Conservation (phyloP, 2,329 filamentous ascomycete species). For the Orbilia ellipsospora region DNA sequence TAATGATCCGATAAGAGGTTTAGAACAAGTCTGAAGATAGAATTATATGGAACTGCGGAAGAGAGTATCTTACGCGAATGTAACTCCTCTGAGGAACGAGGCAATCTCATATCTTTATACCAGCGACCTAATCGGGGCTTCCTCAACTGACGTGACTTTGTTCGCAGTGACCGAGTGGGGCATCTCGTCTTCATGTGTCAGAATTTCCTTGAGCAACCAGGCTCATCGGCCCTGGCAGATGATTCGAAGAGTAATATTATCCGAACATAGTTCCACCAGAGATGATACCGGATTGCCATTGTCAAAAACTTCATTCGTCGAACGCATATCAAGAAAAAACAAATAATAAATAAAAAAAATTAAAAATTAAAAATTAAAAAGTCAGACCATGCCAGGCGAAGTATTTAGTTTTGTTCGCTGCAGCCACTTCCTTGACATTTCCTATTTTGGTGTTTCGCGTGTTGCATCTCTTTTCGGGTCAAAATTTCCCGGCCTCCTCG, state of each 20-base stretch:
- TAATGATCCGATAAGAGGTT: background rate
- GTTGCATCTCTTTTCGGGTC: constrained; percentile 19
- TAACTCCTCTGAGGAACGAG: too few species aligned
- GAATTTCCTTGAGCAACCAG: background rate
- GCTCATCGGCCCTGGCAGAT: background rate
- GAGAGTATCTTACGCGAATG: too few species aligned
- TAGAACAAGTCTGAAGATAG: background rate
- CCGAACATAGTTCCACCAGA: background rate
- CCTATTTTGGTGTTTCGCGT: constrained; percentile 1
- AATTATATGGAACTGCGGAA: background rate
- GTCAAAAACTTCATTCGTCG: background rate
- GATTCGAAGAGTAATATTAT: too few species aligned
- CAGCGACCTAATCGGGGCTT: background rate
- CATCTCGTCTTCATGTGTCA: background rate
- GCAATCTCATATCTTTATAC: too few species aligned
- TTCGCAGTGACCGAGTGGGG: constrained; percentile 10
- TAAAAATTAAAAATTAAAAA: background rate
- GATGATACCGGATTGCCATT: background rate
- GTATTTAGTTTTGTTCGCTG: too few species aligned
- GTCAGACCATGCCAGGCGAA: too few species aligned
- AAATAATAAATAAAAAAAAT: too few species aligned
- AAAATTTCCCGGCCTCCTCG: constrained; percentile 1
- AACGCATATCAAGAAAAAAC: background rate
- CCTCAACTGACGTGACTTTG: background rate
- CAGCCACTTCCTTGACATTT: background rate